Conservation (phyloP, 2,329 filamentous ascomycete species). For the Cercospora zeina region DNA sequence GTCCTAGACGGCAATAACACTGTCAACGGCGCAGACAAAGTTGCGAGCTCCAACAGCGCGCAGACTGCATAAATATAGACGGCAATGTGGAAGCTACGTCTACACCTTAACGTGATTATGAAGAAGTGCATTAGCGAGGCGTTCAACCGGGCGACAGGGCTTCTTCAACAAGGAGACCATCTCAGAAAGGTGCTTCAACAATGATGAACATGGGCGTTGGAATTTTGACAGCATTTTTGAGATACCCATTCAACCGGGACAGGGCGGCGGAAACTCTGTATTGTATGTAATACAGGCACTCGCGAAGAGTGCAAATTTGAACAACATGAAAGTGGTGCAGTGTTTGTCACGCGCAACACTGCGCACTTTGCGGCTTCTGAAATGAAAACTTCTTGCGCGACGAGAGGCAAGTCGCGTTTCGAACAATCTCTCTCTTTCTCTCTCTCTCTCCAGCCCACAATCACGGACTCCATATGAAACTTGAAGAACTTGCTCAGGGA, state of each 20-base stretch:
- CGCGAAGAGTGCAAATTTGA: background rate
- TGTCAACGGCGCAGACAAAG: slow-evolving; percentile 36
- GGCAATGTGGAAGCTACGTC: slow-evolving; percentile 6
- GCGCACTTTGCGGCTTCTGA: slow-evolving; percentile 5
- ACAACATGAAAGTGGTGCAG: background rate
- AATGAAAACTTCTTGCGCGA: background rate
- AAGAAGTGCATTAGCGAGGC: slow-evolving; percentile 31
- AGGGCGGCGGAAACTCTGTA: slow-evolving; percentile 18
- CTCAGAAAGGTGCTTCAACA: slow-evolving; percentile 25
- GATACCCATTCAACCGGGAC: slow-evolving; percentile 41
- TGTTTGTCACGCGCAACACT: background rate
- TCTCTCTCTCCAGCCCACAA: background rate
- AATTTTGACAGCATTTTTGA: slow-evolving; percentile 24
- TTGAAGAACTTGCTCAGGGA: background rate
- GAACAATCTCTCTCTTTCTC: background rate
- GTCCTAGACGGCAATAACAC: slow-evolving; percentile 37
- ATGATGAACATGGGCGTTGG: slow-evolving; percentile 19
- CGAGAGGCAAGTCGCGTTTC: background rate
- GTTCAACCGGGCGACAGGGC: slow-evolving; percentile 22
- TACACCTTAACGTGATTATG: slow-evolving; percentile 15
- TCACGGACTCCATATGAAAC: background rate
- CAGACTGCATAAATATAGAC: slow-evolving; percentile 31
- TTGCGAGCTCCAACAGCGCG: slow-evolving; percentile 30
- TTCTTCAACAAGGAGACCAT: slow-evolving; percentile 33
- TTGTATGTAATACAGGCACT: slow-evolving; percentile 8